A percentile compares a stretch with the other conserved stretches of the same genome.
phyloP scores from a whole-genome alignment of 2,329 filamentous ascomycete genomes.

The Colletotrichum sp. region DNA sequence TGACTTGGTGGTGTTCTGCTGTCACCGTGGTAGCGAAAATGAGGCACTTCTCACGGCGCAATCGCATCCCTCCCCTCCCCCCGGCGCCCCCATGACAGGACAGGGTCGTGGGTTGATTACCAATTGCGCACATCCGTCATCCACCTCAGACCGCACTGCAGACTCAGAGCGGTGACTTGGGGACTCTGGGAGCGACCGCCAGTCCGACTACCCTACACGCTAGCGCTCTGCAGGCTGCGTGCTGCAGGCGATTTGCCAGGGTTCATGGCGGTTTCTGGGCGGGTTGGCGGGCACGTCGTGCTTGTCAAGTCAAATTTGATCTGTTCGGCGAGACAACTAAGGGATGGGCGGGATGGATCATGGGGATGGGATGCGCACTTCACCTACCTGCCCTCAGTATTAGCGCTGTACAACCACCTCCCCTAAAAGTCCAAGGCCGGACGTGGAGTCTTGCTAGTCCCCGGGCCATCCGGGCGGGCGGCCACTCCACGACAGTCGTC shows the following conservation, averaged over 20 bases:
- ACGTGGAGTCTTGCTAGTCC: conserved; percentile 20
- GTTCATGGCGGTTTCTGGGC: background rate
- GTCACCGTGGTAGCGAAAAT: conserved; percentile 16
- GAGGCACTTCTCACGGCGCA: background rate
- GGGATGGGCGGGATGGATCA: background rate
- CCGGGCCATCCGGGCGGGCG: conserved; percentile 22
- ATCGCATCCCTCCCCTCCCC: background rate
- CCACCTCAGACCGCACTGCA: background rate
- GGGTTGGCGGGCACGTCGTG: background rate
- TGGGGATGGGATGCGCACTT: background rate
- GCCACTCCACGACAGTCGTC: background rate
- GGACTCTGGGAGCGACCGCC: background rate
- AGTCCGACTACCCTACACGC: background rate
- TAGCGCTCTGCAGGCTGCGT: background rate
- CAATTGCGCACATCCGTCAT: conserved; percentile 7
- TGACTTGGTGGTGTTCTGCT: background rate
- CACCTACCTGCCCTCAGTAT: background rate
- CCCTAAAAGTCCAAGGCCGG: background rate
- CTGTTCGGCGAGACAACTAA: background rate
- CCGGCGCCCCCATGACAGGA: background rate
- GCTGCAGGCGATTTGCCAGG: background rate
- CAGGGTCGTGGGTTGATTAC: conserved; percentile 2
- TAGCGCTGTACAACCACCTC: background rate
- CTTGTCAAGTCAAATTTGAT: background rate
- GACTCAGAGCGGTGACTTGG: background rate